These are phyloP conservation scores for Clarireedia paspali DNA, from an alignment of 2,329 filamentous ascomycete species.

Conservation along the genomic window DNA sequence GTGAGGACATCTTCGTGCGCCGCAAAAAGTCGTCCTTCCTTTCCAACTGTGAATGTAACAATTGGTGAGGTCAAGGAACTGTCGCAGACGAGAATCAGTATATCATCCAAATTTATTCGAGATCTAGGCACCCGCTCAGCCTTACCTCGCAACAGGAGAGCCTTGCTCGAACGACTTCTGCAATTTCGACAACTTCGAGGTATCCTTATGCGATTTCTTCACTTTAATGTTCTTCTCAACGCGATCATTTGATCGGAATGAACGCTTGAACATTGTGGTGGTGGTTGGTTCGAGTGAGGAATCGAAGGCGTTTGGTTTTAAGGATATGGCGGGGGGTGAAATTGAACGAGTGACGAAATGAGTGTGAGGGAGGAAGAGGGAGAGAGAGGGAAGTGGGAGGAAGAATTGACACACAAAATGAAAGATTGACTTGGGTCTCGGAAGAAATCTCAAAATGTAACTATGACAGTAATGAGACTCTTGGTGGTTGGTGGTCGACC, in stretches of 20 bases:
- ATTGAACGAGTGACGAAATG: constrained; percentile 30
- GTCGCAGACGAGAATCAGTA: constrained; percentile 13
- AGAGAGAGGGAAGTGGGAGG: constrained; percentile 8
- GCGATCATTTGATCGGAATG: constrained; percentile 76
- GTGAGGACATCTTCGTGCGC: constrained; percentile 89
- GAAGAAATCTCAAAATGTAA: constrained; percentile 30
- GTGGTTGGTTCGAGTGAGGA: constrained; percentile 17
- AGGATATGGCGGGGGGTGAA: constrained; percentile 17
- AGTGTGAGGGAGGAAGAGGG: background rate
- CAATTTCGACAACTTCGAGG: constrained; percentile 75
- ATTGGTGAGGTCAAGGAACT: constrained; percentile 54
- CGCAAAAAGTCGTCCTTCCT: constrained; percentile 83
- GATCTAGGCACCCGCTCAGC: constrained; percentile 8
- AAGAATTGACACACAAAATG: constrained; percentile 27
- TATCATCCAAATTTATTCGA: background rate
- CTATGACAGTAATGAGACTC: constrained; percentile 30
- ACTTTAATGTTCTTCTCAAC: constrained; percentile 82
- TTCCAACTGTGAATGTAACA: constrained; percentile 77
- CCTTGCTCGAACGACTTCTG: constrained; percentile 67
- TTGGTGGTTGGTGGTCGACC: constrained; percentile 28
- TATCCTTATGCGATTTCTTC: constrained; percentile 72
- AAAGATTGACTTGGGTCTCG: constrained; percentile 32
- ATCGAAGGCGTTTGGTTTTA: constrained; percentile 6
- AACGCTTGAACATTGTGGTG: constrained; percentile 82
- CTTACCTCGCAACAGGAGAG: constrained; percentile 41